Evolutionary conservation across 129 eudicot genomes (phyloP), one percentile per base, ranked within the genome.

Genomic region (Centaurea solstitialis): DNA sequence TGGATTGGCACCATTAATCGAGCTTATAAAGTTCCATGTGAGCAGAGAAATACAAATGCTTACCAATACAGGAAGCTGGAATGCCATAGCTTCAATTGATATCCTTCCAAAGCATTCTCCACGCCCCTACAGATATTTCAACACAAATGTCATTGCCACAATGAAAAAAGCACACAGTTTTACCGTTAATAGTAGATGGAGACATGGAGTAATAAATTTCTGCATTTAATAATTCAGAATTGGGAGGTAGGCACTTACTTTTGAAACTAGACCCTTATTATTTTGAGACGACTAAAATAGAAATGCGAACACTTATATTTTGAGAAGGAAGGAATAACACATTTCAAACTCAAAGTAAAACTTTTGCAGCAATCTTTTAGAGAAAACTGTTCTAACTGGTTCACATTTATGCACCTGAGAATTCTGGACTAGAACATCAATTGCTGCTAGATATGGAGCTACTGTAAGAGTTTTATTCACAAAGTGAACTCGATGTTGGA

Each of bases 51-150:
- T 8, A 68, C 64, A n/a, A 39, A 85, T 28, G 40, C 9, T 75
- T 81, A 94, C 97, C 94, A 91, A 41, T 41, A 88, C 97, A 75
- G 98, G 97, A 30, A 94, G 90, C 85, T 91, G 89, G 78, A 94
- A 91, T 11, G 93, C 98, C 97, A 91, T 94, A 57, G 98, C 98
- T 82, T 91, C 97, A 30, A 91, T 91, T 11, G 95, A 87, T 73
- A 94, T 94, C 86, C 98, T 89, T 83, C 98, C 97, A 80, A 91
- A 94, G 75, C 98, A 91, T 67, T 91, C 97, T 66, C 97, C 95
- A 37, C 95, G 92, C 0, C 87, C 94, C 95, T 93, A 68, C 70
- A 86, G 50, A 41, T 9, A 41, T 41, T 41, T 9, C 37, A 33
- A 33, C 37, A 33, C 4, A 33, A 3, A 33, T 33, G 37, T 33